These are phyloP conservation scores for Coemansia sp. DNA, from an alignment of 192 early-diverging fungal species.

Conservation along the genomic window DNA sequence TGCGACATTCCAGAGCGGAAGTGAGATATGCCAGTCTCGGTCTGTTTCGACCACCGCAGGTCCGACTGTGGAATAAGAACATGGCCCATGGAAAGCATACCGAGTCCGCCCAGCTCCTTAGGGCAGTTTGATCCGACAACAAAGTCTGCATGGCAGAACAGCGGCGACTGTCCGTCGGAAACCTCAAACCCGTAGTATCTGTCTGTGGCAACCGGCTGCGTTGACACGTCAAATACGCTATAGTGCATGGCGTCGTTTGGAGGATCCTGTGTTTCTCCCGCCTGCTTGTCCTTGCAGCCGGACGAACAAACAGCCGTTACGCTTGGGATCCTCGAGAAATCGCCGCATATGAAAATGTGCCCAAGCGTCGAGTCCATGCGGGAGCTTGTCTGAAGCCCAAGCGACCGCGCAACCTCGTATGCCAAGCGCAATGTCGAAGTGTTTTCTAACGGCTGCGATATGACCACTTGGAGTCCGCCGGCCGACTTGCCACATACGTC, in stretches of 20 bases:
- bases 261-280: neutral
- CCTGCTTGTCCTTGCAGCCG: neutral
- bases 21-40: constrained; percentile 94
- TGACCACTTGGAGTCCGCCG: constrained; percentile 20
- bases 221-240: constrained; percentile 28
- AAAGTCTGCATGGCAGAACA: constrained; percentile 56
- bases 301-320: constrained; percentile 20
- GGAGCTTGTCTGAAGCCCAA: constrained; percentile 37
- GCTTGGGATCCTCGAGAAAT: constrained; percentile 22
- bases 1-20: constrained; percentile 99
- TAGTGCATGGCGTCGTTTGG: neutral
- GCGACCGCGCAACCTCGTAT: constrained; percentile 45
- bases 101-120: constrained; percentile 94
- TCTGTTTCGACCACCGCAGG: constrained; percentile 95
- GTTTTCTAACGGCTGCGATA: constrained; percentile 26
- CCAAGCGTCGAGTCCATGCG: constrained; percentile 30
- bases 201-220: constrained; percentile 9
- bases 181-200: constrained; percentile 53
- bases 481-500: constrained; percentile 34
- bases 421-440: constrained; percentile 36
- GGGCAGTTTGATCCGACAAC: constrained; percentile 66
- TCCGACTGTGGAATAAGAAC: constrained; percentile 97
- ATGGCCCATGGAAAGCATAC: constrained; percentile 99
- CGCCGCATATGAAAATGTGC: constrained; percentile 29
- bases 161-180: constrained; percentile 40